phyloP scores from a whole-genome alignment of 1,139 yeast genomes.

The Suhomyces coccinellae region DNA sequence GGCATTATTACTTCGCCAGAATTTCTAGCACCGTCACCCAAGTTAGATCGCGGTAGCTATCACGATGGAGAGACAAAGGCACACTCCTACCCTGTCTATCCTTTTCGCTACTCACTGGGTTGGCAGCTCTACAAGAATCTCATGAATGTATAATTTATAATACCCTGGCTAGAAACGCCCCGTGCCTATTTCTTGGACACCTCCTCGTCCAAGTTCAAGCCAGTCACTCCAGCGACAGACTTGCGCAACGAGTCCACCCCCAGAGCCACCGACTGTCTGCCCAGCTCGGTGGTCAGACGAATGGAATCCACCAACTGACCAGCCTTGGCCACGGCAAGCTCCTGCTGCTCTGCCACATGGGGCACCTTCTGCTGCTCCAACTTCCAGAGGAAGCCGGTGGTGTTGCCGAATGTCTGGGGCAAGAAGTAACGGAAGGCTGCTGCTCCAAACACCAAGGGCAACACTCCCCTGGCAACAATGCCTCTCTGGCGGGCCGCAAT shows the following conservation, averaged over 20 bases:
- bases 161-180: background rate
- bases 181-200: slow-evolving; percentile 50
- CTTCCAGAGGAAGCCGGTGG: slow-evolving; percentile 60
- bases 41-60: too few species aligned
- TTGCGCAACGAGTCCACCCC: slow-evolving; percentile 47
- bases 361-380: slow-evolving; percentile 69
- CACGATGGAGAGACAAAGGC: too few species aligned
- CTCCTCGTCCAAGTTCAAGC: slow-evolving; percentile 65
- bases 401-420: slow-evolving; percentile 75
- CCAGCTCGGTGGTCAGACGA: slow-evolving; percentile 35
- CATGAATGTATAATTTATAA: too few species aligned
- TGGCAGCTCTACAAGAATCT: too few species aligned
- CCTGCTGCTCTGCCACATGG: slow-evolving; percentile 65
- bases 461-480: slow-evolving; percentile 52
- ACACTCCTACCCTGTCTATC: too few species aligned
- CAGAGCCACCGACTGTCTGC: slow-evolving; percentile 40
- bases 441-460: slow-evolving; percentile 68
- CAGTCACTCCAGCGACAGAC: slow-evolving; percentile 60
- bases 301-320: slow-evolving; percentile 48
- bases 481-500: slow-evolving; percentile 75
- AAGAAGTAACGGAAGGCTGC: slow-evolving; percentile 72
- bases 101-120: too few species aligned
- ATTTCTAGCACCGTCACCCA: too few species aligned
- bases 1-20: too few species aligned
- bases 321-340: slow-evolving; percentile 44